Evolutionary conservation across 257 asterid species (phyloP).

Genomic region (Solanum peruvianum): DNA sequence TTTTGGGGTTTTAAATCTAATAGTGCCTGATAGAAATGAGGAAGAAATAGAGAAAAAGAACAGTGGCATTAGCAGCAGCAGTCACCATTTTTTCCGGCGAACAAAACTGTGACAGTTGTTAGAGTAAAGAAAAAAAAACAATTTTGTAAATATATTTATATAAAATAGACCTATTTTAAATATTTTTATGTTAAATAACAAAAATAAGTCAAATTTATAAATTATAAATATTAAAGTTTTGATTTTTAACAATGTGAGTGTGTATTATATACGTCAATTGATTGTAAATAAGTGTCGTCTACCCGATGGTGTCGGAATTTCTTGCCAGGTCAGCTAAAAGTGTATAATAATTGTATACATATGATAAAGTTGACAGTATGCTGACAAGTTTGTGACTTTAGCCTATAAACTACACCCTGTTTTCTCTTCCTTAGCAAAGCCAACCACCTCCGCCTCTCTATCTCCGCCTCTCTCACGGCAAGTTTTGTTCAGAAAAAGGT

Average conservation of each 20-base stretch:
- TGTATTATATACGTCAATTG: not conserved
- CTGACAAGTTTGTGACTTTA: not conserved
- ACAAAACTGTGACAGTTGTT: not conserved
- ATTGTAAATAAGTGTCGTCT: not conserved
- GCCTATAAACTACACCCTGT: not conserved
- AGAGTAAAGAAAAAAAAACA: not conserved
- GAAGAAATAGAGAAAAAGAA: not conserved
- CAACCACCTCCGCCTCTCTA: not conserved
- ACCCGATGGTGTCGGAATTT: not conserved
- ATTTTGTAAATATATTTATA: not conserved
- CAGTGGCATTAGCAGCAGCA: not conserved
- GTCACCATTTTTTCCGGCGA: not conserved
- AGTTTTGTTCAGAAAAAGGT: not conserved
- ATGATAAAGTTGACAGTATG: not conserved
- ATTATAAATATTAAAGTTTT: not conserved
- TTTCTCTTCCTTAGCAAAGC: not conserved
- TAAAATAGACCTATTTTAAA: not conserved
- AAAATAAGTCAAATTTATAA: not conserved
- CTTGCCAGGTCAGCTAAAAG: not conserved
- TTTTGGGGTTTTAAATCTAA: not conserved
- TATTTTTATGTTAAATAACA: not conserved
- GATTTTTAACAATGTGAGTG: not conserved
- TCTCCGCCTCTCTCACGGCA: not conserved
- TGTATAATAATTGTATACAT: not conserved
- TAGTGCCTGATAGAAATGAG: not conserved